These are phyloP conservation scores for Samsoniella hepiali DNA, from an alignment of 2,329 filamentous ascomycete genomes.

Conservation along the genomic window DNA sequence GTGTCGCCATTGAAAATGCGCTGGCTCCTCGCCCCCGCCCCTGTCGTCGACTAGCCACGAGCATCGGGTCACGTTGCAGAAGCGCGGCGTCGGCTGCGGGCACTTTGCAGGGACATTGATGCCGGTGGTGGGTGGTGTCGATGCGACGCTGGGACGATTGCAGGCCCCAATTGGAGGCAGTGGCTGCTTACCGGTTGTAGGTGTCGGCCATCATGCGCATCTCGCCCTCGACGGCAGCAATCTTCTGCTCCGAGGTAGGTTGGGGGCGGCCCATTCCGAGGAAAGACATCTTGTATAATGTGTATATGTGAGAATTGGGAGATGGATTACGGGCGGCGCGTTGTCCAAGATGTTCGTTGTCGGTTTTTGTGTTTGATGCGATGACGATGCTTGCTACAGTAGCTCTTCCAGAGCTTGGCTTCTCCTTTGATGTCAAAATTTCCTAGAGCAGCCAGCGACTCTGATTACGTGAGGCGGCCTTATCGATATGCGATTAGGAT, in stretches of 20 bases:
- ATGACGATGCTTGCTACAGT: slow-evolving; percentile 2
- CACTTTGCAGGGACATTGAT: not conserved
- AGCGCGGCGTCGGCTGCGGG: not conserved
- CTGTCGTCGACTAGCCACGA: not conserved
- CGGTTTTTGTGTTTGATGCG: not conserved
- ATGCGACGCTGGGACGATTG: not conserved
- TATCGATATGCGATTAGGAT: slow-evolving; percentile 14
- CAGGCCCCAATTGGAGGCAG: not conserved
- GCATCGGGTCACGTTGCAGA: not conserved
- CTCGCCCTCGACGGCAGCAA: slow-evolving; percentile 92
- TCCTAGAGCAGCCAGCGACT: not conserved
- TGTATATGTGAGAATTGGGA: not conserved
- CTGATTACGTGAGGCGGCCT: slow-evolving; percentile 16
- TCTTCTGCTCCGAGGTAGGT: slow-evolving; percentile 94
- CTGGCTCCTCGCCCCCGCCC: not conserved
- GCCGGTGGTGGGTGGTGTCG: not conserved
- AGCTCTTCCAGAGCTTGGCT: slow-evolving; percentile 3
- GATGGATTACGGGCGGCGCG: not conserved
- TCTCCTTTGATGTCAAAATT: slow-evolving; percentile 18
- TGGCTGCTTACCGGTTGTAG: slow-evolving; percentile 77
- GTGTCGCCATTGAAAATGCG: not conserved
- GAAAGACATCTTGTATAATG: slow-evolving; percentile 39
- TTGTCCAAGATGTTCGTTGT: not conserved
- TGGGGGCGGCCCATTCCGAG: slow-evolving; percentile 62
- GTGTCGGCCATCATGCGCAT: slow-evolving; percentile 97